Base-by-base conservation (phyloP, 805 yeast species). In the Candida vaughaniae region DNA sequence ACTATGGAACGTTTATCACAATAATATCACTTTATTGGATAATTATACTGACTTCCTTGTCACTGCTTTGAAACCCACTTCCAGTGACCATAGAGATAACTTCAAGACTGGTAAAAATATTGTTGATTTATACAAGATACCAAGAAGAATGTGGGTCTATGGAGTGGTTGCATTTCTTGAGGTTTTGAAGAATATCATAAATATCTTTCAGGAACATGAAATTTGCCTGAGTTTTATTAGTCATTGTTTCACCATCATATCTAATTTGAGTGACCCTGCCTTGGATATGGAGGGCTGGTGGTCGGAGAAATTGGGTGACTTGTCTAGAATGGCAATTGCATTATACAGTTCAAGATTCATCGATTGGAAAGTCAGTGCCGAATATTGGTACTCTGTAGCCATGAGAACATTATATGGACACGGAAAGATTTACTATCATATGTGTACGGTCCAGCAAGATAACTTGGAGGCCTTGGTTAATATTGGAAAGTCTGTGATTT, bases 311-410 rank as follows among this genome's bases (percentile, higher is more conserved):
- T 61, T 87, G 35, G 96, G 95, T 23, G 96, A 87, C 55, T 64
- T 87, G 46, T 82, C 91, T 23, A 66, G 95, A 53, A 85, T 87
- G 89, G 91, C 95, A 8, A 85, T 87, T 48, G 93, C 95, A 0
- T 64, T 86, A 29, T 85, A 85, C 50, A 82, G 89, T 6, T 81
- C 89, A 2, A 75, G 83, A 34, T 82, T 77, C 53, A 84, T 85
- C 46, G 95, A 87, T 58, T 87, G 96, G 96, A 84, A 85, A 55
- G 59, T 80, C 14, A 75, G 87, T 39, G 83, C 95, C 1, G 89
- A 85, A 56, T 78, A 79, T 55, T 87, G 96, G 96, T 87, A 87
- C 52, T 69, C 77, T 17, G 69, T 78, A 18, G 80, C 95, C 3
- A 75, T 85, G 77, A 75, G 77, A 47, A 75, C 84, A 11, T 79